phyloP scores from a whole-genome alignment of 108 stramenopile species.

The Cyclotella atomus region DNA sequence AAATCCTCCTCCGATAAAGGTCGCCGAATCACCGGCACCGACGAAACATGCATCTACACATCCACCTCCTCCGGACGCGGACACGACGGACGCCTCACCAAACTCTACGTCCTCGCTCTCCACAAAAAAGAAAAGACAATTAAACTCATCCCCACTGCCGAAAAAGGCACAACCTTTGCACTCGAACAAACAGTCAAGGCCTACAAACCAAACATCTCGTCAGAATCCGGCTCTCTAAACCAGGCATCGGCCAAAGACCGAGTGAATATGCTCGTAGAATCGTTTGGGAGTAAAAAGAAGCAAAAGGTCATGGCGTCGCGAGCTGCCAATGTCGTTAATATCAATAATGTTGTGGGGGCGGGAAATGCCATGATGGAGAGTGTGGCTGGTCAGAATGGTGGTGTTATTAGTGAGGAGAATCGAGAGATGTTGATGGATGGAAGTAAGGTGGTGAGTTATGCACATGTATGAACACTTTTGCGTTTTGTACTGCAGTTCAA shows the following conservation, averaged over 20 bases:
- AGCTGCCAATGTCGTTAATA: slow-evolving; percentile 82
- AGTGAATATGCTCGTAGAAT: slow-evolving; percentile 65
- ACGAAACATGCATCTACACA: slow-evolving; percentile 55
- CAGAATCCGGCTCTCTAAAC: too few species aligned
- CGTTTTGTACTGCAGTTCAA: not conserved
- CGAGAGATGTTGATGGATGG: slow-evolving; percentile 47
- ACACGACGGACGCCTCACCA: slow-evolving; percentile 72
- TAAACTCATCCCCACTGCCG: slow-evolving; percentile 58
- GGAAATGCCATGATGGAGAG: slow-evolving; percentile 61
- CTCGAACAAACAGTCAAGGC: slow-evolving; percentile 67
- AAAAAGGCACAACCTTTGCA: slow-evolving; percentile 70
- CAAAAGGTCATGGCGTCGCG: slow-evolving; percentile 74
- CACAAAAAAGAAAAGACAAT: slow-evolving; percentile 60
- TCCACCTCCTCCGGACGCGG: slow-evolving; percentile 47
- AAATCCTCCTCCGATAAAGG: slow-evolving; percentile 40
- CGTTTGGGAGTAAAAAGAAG: slow-evolving; percentile 86
- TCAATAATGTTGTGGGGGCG: slow-evolving; percentile 77
- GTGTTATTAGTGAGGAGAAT: slow-evolving; percentile 70
- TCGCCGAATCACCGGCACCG: slow-evolving; percentile 40
- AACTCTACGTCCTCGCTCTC: slow-evolving; percentile 68
- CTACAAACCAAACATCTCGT: slow-evolving; percentile 51
- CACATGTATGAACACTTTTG: not conserved
- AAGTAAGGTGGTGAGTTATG: slow-evolving; percentile 26
- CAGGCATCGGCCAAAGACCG: slow-evolving; percentile 22
- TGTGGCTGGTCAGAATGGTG: slow-evolving; percentile 50